phyloP scores from a whole-genome alignment of 2,329 filamentous ascomycete genomes.

The Sordariomycetes sp. region DNA sequence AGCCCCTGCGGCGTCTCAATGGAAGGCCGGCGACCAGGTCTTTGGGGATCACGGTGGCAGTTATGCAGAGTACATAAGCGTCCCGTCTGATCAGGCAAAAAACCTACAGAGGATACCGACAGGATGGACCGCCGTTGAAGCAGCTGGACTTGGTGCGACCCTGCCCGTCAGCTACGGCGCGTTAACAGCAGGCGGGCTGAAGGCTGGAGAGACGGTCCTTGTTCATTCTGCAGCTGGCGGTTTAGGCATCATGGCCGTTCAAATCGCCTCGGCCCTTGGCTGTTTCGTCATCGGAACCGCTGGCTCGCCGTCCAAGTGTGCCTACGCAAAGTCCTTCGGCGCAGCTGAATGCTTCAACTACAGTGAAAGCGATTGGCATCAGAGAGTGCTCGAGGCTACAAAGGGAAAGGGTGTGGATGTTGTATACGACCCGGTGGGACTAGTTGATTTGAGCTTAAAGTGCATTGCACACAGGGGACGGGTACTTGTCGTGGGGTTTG shows the following conservation, averaged over 20 bases:
- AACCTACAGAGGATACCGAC: slow-evolving; percentile 32
- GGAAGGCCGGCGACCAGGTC: slow-evolving; percentile 38
- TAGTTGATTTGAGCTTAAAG: slow-evolving; percentile 43
- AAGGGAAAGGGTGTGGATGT: slow-evolving; percentile 42
- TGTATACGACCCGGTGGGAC: slow-evolving; percentile 48
- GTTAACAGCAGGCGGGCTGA: slow-evolving; percentile 29
- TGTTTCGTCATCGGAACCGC: slow-evolving; percentile 45
- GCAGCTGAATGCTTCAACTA: slow-evolving; percentile 33
- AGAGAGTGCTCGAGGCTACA: slow-evolving; percentile 37
- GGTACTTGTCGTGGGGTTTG: slow-evolving; percentile 50
- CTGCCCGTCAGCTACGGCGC: slow-evolving; percentile 46
- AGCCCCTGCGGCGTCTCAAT: slow-evolving; percentile 21
- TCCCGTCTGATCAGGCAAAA: slow-evolving; percentile 17
- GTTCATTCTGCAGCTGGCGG: slow-evolving; percentile 47
- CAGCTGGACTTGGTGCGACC: slow-evolving; percentile 43
- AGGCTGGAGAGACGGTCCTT: slow-evolving; percentile 38
- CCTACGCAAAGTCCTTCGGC: slow-evolving; percentile 26
- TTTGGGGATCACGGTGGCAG: slow-evolving; percentile 43
- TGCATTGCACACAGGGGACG: slow-evolving; percentile 44
- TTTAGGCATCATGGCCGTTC: slow-evolving; percentile 44
- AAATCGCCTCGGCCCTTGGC: slow-evolving; percentile 42
- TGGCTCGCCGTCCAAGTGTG: slow-evolving; percentile 33
- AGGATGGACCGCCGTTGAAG: slow-evolving; percentile 33
- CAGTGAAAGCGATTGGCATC: slow-evolving; percentile 32
- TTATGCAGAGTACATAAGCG: slow-evolving; percentile 40